Base-by-base conservation (phyloP, 208 protist genomes). In the Phytomonas sp. region DNA sequence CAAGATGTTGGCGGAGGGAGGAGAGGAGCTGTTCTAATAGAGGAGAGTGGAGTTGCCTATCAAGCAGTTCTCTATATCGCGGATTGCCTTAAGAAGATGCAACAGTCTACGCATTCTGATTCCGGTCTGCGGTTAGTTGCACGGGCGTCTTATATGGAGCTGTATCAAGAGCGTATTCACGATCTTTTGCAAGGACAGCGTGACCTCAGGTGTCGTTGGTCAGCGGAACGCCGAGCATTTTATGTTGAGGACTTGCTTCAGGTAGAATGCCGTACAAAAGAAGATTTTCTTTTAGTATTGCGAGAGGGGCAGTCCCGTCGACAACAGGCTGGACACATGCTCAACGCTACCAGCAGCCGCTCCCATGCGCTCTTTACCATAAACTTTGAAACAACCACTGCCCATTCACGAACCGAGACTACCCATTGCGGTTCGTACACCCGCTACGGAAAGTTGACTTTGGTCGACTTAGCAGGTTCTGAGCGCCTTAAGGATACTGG, bases 381-480 rank as follows among this genome's bases (percentile, higher is more conserved):
- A 11, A 95, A 88, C 64, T 66, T 89, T 26, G 83, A 93, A 31
- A 77, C 71, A 23, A 56, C 11, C 20, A 56, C 46, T 6, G 46
- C 2, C 6, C 17, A 56, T 56, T 26, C 56, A 36, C 51, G 71
- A 77, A 6, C 20, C 6, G 13, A 34, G 17, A 53, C 60, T 33
- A 67, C 53, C 28, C 36, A 28, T 11, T 46, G 9, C 29, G 23
- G 51, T 32, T 69, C 60, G 6, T 75, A 40, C 23, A 67, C 65
- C 36, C 77, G 76, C 13, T 81, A 85, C 60, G 88, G 85, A 26
- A 97, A 97, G 67, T 66, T 96, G 37, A 90, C 86, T 36, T 93
- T 98, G 66, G 88, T 97, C 23, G 96, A 98, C 71, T 84, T 98
- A 28, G 96, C 96, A 15, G 96, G 96, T 15, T 94, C 87, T n/a